Base-by-base conservation (phyloP, 1,284 basidiomycete species). In the Boletus mariae region DNA sequence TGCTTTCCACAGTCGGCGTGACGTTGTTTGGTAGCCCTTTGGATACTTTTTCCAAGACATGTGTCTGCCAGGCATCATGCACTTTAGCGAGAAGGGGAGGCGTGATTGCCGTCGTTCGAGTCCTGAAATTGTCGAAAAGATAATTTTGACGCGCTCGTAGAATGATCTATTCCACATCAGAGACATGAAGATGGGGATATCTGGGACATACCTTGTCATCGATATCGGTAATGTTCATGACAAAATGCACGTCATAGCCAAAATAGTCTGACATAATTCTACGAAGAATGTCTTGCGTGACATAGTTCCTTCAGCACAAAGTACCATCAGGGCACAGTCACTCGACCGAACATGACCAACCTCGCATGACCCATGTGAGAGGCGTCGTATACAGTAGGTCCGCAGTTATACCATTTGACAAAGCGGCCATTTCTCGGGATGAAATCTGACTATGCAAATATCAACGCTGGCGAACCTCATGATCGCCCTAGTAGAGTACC, bases 181-280 rank as follows among this genome's bases (percentile, higher is more conserved):
- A 47, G 38, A 59, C 41, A 49, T 41, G 38, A 52, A 37, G 34
- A 50, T 29, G 47, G 40, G 41, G 31, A 51, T 41, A 46, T 23
- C 54, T 52, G 32, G 52, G 44, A 62, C 79, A 61, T 59, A 93
- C 96, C 83, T 99, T 99, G 80, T 99, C 97, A 69, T 99, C 97
- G 59, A 99, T 97, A 72, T 99, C 97, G 5, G 97, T 99, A 65
- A 99, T 87, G 73, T 99, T 99, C 94, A 98, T 98, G 53, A 99
- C 96, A 71, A 99, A 98, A 70, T 98, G 92, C 55, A 99, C 88
- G 67, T 98, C 92, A 69, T 97, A 99, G 44, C 91, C 90, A 73
- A 99, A 98, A 73, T 98, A 98, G 74, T 99, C 94, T 2, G 88
- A 80, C 74, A 99, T 79, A 57, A 99, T 94, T 49, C 97, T 80